Evolutionary conservation across 352 stramenopile species (phyloP).

Genomic region (Globisporangium cederbergense): DNA sequence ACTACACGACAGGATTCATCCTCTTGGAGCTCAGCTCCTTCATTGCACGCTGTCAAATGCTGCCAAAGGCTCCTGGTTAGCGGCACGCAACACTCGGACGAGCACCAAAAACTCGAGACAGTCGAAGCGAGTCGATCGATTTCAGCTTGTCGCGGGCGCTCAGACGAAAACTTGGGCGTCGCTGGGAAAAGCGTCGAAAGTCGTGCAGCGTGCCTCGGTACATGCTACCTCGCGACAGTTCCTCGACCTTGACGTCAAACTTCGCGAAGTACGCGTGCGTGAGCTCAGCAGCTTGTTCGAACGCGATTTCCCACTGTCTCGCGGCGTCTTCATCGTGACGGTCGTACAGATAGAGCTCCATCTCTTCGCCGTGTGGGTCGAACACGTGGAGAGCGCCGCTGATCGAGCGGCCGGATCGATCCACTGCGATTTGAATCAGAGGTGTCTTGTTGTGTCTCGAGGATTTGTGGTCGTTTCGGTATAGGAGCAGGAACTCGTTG

Average conservation of each 20-base stretch:
- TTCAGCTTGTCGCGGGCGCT: slow-evolving; percentile 26
- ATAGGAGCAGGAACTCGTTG: slow-evolving; percentile 44
- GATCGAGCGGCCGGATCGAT: slow-evolving; percentile 16
- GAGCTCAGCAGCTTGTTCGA: slow-evolving; percentile 55
- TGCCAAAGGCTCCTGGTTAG: background rate
- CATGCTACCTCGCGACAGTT: slow-evolving; percentile 57
- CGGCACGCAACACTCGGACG: background rate
- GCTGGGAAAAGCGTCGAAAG: slow-evolving; percentile 24
- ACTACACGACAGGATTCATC: background rate
- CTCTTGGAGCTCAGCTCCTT: background rate
- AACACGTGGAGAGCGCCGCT: slow-evolving; percentile 31
- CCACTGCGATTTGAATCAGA: slow-evolving; percentile 44
- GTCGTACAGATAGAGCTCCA: slow-evolving; percentile 46
- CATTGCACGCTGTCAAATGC: background rate
- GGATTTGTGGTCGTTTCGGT: slow-evolving; percentile 26
- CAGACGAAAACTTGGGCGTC: slow-evolving; percentile 27
- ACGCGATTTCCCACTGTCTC: slow-evolving; percentile 37
- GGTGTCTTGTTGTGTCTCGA: slow-evolving; percentile 19
- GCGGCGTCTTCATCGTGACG: slow-evolving; percentile 29
- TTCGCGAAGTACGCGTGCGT: slow-evolving; percentile 59
- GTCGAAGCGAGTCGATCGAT: slow-evolving; percentile 25
- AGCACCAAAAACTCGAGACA: slow-evolving; percentile 15
- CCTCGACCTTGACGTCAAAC: slow-evolving; percentile 59
- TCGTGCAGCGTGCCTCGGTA: slow-evolving; percentile 63
- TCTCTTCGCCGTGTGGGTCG: slow-evolving; percentile 31